Conservation (phyloP, 345 rosid species). For the Aquilaria malaccensis region DNA sequence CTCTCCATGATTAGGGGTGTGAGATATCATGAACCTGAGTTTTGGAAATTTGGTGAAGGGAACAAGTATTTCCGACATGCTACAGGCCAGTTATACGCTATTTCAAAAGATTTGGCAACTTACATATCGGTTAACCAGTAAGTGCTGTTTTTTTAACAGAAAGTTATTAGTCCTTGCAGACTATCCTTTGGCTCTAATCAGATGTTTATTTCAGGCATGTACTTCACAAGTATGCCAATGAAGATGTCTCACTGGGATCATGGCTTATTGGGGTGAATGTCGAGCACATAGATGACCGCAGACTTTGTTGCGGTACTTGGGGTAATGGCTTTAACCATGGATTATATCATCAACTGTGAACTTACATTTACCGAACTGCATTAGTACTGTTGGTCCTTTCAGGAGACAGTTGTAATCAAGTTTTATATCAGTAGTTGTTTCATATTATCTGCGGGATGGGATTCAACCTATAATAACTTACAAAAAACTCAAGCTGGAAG, state of each 20-base stretch:
- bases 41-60: slow-evolving; percentile 97
- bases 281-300: slow-evolving; percentile 92
- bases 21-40: slow-evolving; percentile 93
- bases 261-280: slow-evolving; percentile 97
- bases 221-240: slow-evolving; percentile 82
- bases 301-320: slow-evolving; percentile 95
- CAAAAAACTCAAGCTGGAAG: too few species aligned
- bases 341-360: too few species aligned
- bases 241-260: slow-evolving; percentile 93
- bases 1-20: slow-evolving; percentile 55
- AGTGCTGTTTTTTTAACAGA: slow-evolving; percentile 16
- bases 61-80: slow-evolving; percentile 97
- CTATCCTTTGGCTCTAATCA: slow-evolving; percentile 6
- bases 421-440: too few species aligned
- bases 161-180: background rate
- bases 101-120: slow-evolving; percentile 82
- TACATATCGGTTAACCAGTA: slow-evolving; percentile 87
- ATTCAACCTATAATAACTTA: too few species aligned
- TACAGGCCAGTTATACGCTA: slow-evolving; percentile 92
- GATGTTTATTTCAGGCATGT: slow-evolving; percentile 48
- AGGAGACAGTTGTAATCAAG: too few species aligned
- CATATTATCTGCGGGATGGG: too few species aligned
- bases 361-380: too few species aligned
- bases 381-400: too few species aligned
- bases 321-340: slow-evolving; percentile 39